Evolutionary conservation across 1,284 basidiomycete species (phyloP), one percentile per base, ranked within the genome.

Genomic region (Moesziomyces parantarcticus): DNA sequence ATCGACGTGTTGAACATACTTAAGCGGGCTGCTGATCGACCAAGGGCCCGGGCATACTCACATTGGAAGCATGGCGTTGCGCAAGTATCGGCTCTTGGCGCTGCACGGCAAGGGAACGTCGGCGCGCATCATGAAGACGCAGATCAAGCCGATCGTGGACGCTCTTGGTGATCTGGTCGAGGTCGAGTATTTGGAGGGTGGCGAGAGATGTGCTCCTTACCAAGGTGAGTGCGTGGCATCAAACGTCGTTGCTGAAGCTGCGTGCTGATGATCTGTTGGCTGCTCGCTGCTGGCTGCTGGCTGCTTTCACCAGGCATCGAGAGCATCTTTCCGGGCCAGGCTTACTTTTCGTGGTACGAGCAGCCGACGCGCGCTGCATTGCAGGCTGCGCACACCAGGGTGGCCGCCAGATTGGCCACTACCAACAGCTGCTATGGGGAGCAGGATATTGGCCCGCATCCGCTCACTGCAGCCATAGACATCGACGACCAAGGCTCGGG

Each of bases 61-160:
- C 8, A 23, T 1, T 14, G 20, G 22, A 59, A 14, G 42, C 34
- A 62, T 52, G 64, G 4, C 49, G 29, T 18, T 8, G 22, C 53
- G 54, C 44, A 73, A 60, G 50, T 21, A 55, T 11, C 43, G 49
- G 40, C 43, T 75, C 40, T 34, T 75, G 36, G 67, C 58, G 1
- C 39, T 75, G 55, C 72, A 75, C 41, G 72, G 72, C 60, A 75
- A 75, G 34, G 68, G 72, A 23, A 75, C 72, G 1, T 70, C 63
- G 36, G 67, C 59, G 14, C 53, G 53, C 26, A 71, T 75, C 59
- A 70, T 75, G 67, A 63, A 58, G 53, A 25, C 72, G 23, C 72
- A 75, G 53, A 64, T 75, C 63, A 67, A 67, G 51, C 67, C 72
- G 14, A 49, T 75, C 20, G 23, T 53, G 6, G 65, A 73, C 23